Base-by-base conservation (phyloP, 495 filamentous ascomycete species). In the Podospora tetraspora region DNA sequence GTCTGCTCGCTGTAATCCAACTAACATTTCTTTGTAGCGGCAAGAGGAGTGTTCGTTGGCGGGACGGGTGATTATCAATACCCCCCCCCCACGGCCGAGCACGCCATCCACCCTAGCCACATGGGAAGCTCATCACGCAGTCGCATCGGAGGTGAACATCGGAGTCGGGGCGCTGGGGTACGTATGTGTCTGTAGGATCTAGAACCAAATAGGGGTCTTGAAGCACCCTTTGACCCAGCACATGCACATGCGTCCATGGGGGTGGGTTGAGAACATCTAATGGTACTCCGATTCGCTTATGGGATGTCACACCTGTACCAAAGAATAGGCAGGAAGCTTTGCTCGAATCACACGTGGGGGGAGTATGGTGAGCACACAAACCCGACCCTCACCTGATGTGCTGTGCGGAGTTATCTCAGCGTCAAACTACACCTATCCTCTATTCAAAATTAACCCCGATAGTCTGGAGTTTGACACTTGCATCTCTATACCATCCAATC, bases 201-300 rank as follows among this genome's bases (percentile, higher is more conserved):
- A 62, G 27, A 32, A 25, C 61, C 4, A n/a, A 62, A 62, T 19
- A 4, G 8, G 61, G 27, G 25, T 29, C n/a, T 2, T 61, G 24
- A 56, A 59, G 16, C 16, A 2, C 43, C 16, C 19, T n/a, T 52
- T n/a, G 19, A 52, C 62, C 52, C 62, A 64, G 24, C 61, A 16
- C 13, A 59, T 57, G 57, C 61, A 43, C 43, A 63, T 37, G 56
- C 60, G 37, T n/a, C 43, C 22, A 22, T 43, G 27, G 6, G 37
- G 43, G 43, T 52, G 37, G 43, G 43, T 21, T 61, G 19, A 34
- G 32, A 8, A 37, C 32, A 19, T n/a, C 5, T 3, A 21, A 62
- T 12, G 32, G 27, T 16, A 62, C 61, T 62, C 61, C 61, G 61
- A 62, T 62, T 62, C 61, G 61, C 27, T 29, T 52, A 9, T n/a